These are phyloP conservation scores for Talaromyces sp. DNA, from an alignment of 2,329 filamentous ascomycete species.

Conservation along the genomic window DNA sequence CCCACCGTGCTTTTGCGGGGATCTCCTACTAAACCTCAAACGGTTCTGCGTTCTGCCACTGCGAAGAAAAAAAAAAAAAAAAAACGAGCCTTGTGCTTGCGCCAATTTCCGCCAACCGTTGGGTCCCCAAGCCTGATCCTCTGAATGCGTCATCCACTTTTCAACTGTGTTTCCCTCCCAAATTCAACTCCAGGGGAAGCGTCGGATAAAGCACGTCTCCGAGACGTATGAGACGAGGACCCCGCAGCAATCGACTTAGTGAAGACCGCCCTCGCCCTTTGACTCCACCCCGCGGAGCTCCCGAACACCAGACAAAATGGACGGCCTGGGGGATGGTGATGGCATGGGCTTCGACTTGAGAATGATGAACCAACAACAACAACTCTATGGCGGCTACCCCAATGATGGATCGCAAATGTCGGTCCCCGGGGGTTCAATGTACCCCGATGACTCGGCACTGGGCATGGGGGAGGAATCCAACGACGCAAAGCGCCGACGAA, in stretches of 20 bases:
- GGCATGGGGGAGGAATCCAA: slow-evolving; percentile 59
- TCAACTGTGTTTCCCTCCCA: not conserved
- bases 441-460: slow-evolving; percentile 48
- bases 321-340: slow-evolving; percentile 42
- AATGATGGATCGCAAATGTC: slow-evolving; percentile 62
- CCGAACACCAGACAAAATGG: slow-evolving; percentile 27
- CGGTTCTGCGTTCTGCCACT: not conserved
- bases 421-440: slow-evolving; percentile 47
- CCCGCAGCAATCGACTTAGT: slow-evolving; percentile 20
- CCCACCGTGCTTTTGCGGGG: not conserved
- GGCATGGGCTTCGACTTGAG: slow-evolving; percentile 51
- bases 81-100: not conserved
- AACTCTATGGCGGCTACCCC: slow-evolving; percentile 68
- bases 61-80: not conserved
- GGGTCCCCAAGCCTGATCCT: not conserved
- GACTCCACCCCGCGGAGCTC: slow-evolving; percentile 24
- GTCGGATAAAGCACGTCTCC: slow-evolving; percentile 8
- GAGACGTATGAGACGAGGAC: slow-evolving; percentile 11
- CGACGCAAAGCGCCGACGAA: slow-evolving; percentile 85
- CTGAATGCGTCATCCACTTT: slow-evolving; percentile 13
- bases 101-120: slow-evolving; percentile 1
- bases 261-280: slow-evolving; percentile 16
- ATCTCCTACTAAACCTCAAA: not conserved
- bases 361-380: slow-evolving; percentile 65
- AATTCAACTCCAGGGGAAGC: slow-evolving; percentile 11